Percentiles rank a stretch among this genome's conserved stretches.
phyloP scores from a whole-genome alignment of 2,329 filamentous ascomycete species.

The Scytalidium lignicola region DNA sequence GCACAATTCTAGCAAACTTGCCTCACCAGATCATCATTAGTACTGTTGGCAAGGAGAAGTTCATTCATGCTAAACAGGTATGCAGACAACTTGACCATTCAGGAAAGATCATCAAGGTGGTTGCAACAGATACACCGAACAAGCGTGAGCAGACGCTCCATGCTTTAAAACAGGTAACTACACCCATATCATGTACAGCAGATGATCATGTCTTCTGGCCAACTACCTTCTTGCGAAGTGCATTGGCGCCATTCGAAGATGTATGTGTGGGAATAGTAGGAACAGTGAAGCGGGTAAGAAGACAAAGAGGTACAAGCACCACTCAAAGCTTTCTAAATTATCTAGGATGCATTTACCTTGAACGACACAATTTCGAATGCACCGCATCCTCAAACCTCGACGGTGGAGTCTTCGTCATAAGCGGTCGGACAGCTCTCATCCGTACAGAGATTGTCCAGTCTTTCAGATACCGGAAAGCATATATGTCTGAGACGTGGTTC shows the following conservation, averaged over 20 bases:
- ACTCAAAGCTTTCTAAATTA: conserved; percentile 37
- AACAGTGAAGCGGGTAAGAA: conserved; percentile 49
- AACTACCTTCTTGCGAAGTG: conserved; percentile 8
- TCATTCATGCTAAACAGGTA: not conserved
- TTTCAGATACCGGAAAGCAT: conserved; percentile 37
- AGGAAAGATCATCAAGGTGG: not conserved
- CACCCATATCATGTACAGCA: conserved; percentile 11
- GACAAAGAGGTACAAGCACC: conserved; percentile 23
- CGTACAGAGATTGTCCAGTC: conserved; percentile 44
- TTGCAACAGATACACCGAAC: conserved; percentile 2
- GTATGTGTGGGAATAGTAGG: conserved; percentile 47
- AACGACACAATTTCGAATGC: conserved; percentile 59
- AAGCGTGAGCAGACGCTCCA: conserved; percentile 14
- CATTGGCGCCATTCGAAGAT: conserved; percentile 17
- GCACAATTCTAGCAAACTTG: conserved; percentile 7
- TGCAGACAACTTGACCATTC: not conserved
- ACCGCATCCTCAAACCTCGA: conserved; percentile 51
- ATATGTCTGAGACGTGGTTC: conserved; percentile 46
- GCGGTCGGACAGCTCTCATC: conserved; percentile 48
- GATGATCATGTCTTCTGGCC: conserved; percentile 20
- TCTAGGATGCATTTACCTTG: conserved; percentile 53
- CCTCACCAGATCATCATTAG: conserved; percentile 14
- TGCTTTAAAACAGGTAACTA: conserved; percentile 8
- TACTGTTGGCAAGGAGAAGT: conserved; percentile 9
- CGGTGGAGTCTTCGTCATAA: conserved; percentile 54